Percentiles rank a stretch among this genome's conserved stretches.
Evolutionary conservation across 2,329 filamentous ascomycete genomes (phyloP).

Genomic region (Nemania sp.): DNA sequence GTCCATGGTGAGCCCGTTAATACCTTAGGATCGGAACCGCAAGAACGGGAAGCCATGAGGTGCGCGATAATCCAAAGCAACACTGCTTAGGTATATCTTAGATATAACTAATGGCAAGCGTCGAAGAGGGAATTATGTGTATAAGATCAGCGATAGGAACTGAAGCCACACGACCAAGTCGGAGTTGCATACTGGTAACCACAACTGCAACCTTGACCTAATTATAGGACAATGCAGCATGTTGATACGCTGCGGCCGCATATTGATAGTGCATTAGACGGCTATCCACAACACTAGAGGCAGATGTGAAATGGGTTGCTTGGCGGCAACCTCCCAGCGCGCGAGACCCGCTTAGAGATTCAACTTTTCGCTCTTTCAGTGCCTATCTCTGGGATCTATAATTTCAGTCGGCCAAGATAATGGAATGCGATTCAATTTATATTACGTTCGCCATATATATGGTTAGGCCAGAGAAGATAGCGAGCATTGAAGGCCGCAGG

Average conservation of each 20-base stretch:
- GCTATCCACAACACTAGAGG: neutral
- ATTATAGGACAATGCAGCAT: neutral
- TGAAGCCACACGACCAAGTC: neutral
- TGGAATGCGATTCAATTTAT: neutral
- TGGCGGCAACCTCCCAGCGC: neutral
- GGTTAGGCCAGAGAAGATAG: neutral
- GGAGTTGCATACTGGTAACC: neutral
- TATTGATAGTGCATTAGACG: neutral
- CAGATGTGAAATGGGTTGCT: neutral
- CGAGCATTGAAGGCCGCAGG: neutral
- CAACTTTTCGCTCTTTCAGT: too few relatives aligned
- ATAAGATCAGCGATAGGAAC: neutral
- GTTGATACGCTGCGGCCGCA: neutral
- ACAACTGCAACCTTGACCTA: neutral
- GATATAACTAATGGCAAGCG: neutral
- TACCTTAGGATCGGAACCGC: neutral
- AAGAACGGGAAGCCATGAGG: neutral
- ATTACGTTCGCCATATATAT: neutral
- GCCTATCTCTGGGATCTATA: too few relatives aligned
- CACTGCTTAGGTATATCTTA: neutral
- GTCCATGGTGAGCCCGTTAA: neutral
- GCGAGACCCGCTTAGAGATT: too few relatives aligned
- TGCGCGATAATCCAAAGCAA: neutral
- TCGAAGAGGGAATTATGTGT: neutral
- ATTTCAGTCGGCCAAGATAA: too few relatives aligned